Percentiles rank a stretch among this genome's conserved stretches.
phyloP scores from a whole-genome alignment of 306 rosid genomes.

The Echinosophora koreensis region DNA sequence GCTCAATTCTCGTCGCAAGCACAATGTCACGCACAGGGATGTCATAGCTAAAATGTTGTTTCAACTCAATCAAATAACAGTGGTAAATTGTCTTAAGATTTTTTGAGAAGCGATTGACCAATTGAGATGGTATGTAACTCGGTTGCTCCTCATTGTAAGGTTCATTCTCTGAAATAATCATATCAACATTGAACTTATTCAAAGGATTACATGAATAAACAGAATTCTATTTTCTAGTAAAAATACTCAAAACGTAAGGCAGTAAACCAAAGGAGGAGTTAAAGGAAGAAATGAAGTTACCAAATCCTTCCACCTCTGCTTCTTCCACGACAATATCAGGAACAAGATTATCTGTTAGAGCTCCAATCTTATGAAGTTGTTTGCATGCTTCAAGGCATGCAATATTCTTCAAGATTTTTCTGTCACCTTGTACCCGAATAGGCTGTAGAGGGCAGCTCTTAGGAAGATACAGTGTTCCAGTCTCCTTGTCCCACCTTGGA shows the following conservation, averaged over 20 bases:
- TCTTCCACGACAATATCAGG: slow-evolving; percentile 72
- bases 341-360: slow-evolving; percentile 81
- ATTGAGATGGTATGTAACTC: slow-evolving; percentile 66
- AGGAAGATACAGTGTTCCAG: slow-evolving; percentile 72
- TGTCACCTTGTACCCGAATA: slow-evolving; percentile 60
- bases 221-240: slow-evolving; percentile 17
- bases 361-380: slow-evolving; percentile 82
- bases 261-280: slow-evolving; percentile 21
- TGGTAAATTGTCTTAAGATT: slow-evolving; percentile 53
- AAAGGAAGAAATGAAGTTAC: slow-evolving; percentile 52
- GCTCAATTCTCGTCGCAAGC: slow-evolving; percentile 63
- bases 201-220: slow-evolving; percentile 12
- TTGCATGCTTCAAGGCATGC: slow-evolving; percentile 96
- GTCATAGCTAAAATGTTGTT: slow-evolving; percentile 60
- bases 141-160: slow-evolving; percentile 67
- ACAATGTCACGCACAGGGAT: slow-evolving; percentile 62
- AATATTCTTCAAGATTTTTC: slow-evolving; percentile 60
- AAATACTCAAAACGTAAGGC: slow-evolving; percentile 20
- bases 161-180: slow-evolving; percentile 57
- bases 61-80: slow-evolving; percentile 76
- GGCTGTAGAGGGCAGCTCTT: slow-evolving; percentile 75
- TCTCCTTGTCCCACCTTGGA: slow-evolving; percentile 73
- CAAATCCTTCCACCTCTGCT: slow-evolving; percentile 57
- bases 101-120: slow-evolving; percentile 50
- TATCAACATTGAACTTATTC: slow-evolving; percentile 20